Evolutionary conservation across 1,284 basidiomycete genomes (phyloP).

Genomic region (Pseudozyma sp.): DNA sequence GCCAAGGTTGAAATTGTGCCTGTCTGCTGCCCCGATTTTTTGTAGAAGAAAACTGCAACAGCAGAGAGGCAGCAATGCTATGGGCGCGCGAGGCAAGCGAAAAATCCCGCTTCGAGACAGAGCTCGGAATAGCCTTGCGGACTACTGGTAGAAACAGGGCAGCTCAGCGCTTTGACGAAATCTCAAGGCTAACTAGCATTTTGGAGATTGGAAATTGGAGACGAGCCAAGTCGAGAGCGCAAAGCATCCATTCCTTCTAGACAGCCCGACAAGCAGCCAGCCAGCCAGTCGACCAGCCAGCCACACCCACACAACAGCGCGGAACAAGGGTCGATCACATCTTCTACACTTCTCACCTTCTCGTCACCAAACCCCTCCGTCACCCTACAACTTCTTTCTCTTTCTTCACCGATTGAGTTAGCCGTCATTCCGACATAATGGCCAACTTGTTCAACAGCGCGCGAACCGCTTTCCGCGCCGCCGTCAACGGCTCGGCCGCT

Average conservation of each 20-base stretch:
- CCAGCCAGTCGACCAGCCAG: too few relatives aligned
- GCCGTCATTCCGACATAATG: conserved; percentile 30
- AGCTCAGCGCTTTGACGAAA: not conserved
- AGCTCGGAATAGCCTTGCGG: too few relatives aligned
- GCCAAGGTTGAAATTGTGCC: conserved; percentile 4
- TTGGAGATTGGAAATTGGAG: conserved; percentile 2
- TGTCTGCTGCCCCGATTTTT: conserved; percentile 10
- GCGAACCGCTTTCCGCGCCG: conserved; percentile 49
- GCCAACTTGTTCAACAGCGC: conserved; percentile 56
- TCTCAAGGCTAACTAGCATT: not conserved
- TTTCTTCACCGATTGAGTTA: conserved; percentile 8
- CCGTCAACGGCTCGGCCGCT: conserved; percentile 50
- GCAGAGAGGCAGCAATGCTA: not conserved
- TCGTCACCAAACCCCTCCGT: conserved; percentile 8
- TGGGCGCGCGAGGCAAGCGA: not conserved
- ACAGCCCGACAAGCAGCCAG: too few relatives aligned
- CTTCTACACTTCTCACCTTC: conserved; percentile 1
- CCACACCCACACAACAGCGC: too few relatives aligned
- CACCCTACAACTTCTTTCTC: conserved; percentile 4
- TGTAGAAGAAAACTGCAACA: not conserved
- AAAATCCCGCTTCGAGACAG: not conserved
- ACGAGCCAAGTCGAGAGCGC: not conserved
- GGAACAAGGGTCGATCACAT: not conserved
- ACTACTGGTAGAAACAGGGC: too few relatives aligned
- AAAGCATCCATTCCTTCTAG: too few relatives aligned